Percentiles rank a stretch among this genome's conserved stretches.
Conservation (phyloP, 805 yeast genomes). For the Grigorovia humatica region DNA sequence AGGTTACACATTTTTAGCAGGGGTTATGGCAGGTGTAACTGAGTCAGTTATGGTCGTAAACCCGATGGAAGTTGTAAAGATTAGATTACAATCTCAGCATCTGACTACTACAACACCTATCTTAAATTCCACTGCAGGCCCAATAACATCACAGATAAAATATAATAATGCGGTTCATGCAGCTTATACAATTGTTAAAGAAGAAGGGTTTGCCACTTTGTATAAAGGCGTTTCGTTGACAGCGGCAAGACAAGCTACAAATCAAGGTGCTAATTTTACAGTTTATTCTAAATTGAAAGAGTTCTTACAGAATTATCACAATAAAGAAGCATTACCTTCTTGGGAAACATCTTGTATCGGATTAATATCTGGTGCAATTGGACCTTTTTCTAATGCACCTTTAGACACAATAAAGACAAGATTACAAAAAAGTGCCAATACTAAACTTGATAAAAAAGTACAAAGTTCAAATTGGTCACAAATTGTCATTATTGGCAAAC, state of each 20-base stretch:
- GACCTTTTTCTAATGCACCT: slow-evolving; percentile 96
- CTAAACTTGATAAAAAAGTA: slow-evolving; percentile 29
- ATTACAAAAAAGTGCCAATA: slow-evolving; percentile 80
- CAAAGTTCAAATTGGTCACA: slow-evolving; percentile 54
- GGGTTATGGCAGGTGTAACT: slow-evolving; percentile 95
- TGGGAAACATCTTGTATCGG: slow-evolving; percentile 94
- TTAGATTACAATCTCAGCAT: slow-evolving; percentile 90
- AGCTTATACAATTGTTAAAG: slow-evolving; percentile 67
- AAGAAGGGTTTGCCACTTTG: slow-evolving; percentile 82
- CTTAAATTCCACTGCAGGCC: slow-evolving; percentile 6
- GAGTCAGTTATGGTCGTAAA: slow-evolving; percentile 92
- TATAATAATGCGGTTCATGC: slow-evolving; percentile 92
- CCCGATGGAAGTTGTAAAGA: slow-evolving; percentile 96
- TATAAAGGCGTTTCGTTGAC: slow-evolving; percentile 94
- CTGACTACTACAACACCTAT: slow-evolving; percentile 28
- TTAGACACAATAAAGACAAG: slow-evolving; percentile 95
- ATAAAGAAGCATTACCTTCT: slow-evolving; percentile 56
- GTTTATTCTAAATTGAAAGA: slow-evolving; percentile 81
- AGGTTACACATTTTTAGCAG: slow-evolving; percentile 72
- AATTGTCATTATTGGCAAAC: slow-evolving; percentile 70
- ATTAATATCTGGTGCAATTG: slow-evolving; percentile 88
- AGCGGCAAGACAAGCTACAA: slow-evolving; percentile 95
- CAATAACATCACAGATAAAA: slow-evolving; percentile 36
- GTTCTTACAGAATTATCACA: slow-evolving; percentile 51
- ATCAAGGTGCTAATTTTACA: slow-evolving; percentile 97